These are phyloP conservation scores for Capsicum rhomboideum DNA, from an alignment of 257 asterid genomes.

Conservation along the genomic window DNA sequence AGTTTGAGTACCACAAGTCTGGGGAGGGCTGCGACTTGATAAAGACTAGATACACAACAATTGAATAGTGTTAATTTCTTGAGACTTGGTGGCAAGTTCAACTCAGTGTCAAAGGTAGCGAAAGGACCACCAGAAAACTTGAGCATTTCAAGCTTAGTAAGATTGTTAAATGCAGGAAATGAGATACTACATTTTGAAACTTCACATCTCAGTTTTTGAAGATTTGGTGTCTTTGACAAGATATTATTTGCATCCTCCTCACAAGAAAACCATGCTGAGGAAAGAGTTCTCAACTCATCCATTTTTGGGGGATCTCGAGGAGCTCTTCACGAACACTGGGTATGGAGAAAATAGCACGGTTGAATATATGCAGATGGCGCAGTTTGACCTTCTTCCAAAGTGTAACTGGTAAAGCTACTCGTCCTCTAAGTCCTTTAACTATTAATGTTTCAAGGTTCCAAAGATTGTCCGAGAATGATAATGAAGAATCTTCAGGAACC, in stretches of 20 bases:
- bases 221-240: neutral
- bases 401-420: neutral
- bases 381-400: neutral
- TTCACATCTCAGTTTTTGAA: neutral
- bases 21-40: neutral
- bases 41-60: neutral
- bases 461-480: neutral
- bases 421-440: neutral
- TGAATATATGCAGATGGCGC: neutral
- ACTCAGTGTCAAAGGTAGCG: no score
- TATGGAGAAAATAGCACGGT: neutral
- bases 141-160: neutral
- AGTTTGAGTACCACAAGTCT: constrained; percentile 2
- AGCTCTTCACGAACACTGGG: no score
- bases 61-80: neutral
- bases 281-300: neutral
- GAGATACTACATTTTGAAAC: neutral
- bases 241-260: neutral
- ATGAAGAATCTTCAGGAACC: neutral
- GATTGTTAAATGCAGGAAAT: neutral
- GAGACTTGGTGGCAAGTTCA: neutral
- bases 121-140: neutral
- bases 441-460: neutral
- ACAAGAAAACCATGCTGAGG: neutral
- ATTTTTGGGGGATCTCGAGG: no score